A percentile compares a stretch with the other conserved stretches of the same genome.
Evolutionary conservation across 441 rosid species (phyloP).

Genomic region (Euphorbia neoarborescens): DNA sequence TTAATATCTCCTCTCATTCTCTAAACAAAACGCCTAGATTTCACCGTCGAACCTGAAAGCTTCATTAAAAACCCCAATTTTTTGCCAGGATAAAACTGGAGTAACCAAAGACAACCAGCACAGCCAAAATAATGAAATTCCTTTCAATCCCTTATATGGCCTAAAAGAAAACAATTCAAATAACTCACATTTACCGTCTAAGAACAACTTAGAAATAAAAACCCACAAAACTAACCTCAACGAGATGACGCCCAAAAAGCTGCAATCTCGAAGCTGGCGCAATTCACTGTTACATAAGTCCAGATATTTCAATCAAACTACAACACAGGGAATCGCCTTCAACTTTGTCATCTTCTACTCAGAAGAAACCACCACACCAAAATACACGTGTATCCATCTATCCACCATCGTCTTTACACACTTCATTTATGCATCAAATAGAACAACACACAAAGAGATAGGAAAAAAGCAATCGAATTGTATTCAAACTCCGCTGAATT

Average conservation of each 20-base stretch:
- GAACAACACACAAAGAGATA: neutral
- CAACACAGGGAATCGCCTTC: conserved; percentile 26
- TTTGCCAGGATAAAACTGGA: neutral
- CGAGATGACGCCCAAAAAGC: conserved; percentile 13
- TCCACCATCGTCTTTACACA: neutral
- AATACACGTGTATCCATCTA: conserved; percentile 3
- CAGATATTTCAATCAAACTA: conserved; percentile 29
- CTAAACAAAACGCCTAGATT: conserved; percentile 14
- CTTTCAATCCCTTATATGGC: conserved; percentile 10
- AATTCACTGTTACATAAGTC: conserved; percentile 31
- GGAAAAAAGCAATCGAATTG: neutral
- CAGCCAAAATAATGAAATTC: neutral
- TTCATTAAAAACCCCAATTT: neutral
- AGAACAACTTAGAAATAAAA: conserved; percentile 14
- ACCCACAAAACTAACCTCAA: conserved; percentile 22
- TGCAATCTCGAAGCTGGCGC: conserved; percentile 29
- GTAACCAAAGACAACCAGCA: neutral
- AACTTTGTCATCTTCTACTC: conserved; percentile 21
- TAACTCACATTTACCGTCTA: conserved; percentile 4
- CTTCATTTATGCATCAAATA: neutral
- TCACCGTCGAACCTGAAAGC: conserved; percentile 14
- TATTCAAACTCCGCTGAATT: conserved; percentile 18
- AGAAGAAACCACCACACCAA: neutral
- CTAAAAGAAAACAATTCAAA: neutral
- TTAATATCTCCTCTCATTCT: conserved; percentile 9